Base-by-base conservation (phyloP, 2,329 filamentous ascomycete species). In the Fusarium buxicola region DNA sequence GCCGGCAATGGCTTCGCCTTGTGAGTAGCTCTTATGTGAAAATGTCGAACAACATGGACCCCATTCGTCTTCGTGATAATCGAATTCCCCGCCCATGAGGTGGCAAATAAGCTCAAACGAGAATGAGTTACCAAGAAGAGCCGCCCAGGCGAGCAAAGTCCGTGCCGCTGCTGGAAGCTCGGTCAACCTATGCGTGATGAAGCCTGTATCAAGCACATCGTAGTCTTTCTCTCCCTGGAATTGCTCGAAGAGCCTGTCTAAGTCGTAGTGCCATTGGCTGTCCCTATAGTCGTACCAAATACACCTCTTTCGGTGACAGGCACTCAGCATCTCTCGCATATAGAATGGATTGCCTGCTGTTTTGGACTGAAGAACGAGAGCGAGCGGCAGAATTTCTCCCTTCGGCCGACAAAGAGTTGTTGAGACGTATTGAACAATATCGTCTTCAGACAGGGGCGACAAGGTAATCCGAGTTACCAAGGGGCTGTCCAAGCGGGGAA, bases 251-350 rank as follows among this genome's bases (percentile, higher is more conserved):
- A 97, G 86, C 63, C 86, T 87, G 75, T 97, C 93, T 10, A 97
- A 79, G 71, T 96, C 90, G 73, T 89, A 97, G 39, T 90, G 84
- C 94, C 94, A 98, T 40, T 85, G 84, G 41, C 88, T 91, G 63
- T 90, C 86, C 67, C 88, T 88, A 82, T 95, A 97, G 60, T 93
- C 92, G 75, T 96, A 97, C 86, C 89, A 96, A 45, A 97, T 90
- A 74, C 92, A 96, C 66, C 89, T 89, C 72, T 92, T 95, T 35
- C 92, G 87, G 74, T 96, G 89, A 73, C 92, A 96, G 4, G 90
- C 89, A 71, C 92, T 92, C 5, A 97, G 84, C 85, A 97, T 96
- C 76, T 97, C 92, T 52, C 92, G 85, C 74, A 97, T 91, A 71
- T 95, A 96, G 71, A 97, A 97, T 0, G 93, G 90, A 60, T 96